Base-by-base conservation (phyloP, 768 basidiomycete species). In the Kwoniella heveanensis region DNA sequence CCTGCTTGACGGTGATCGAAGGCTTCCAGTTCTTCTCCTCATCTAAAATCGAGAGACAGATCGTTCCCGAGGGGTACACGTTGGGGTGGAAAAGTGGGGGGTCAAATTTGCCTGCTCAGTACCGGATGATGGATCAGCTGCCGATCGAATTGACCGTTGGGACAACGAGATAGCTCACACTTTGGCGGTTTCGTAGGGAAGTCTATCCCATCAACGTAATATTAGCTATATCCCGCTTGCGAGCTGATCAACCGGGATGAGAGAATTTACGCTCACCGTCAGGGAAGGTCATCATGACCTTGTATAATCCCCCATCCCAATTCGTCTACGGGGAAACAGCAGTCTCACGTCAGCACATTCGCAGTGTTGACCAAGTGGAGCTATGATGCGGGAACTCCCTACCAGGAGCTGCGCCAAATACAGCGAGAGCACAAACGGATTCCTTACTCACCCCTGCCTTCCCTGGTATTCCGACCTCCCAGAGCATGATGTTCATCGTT, bases 1-100 rank as follows among this genome's bases (percentile, higher is more conserved):
- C 95, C 85, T 98, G 96, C 80, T 98, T 99, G 82, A 99, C 93
- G 1, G 96, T 98, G 72, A 99, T 97, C 7, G 93, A 91, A 25
- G 96, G 93, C 78, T 97, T 97, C 96, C 96, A 99, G 1, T 88
- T 89, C 80, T 99, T 98, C 81, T 99, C 96, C 78, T 99, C 96
- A 75, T 98, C 95, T 57, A 99, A 82, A 75, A 99, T 99, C 12
- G 94, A 97, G 27, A 99, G 83, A 80, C 95, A 98, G 50, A 98
- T 94, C 21, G 96, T 99, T 25, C 96, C 96, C 29, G 95, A 98
- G 0, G 96, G 96, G 77, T 97, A 99, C 58, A 99, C 94, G 77
- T 98, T 98, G 26, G 95, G 94, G 78, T 99, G 95, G 83, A 97
- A 97, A 53, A 98, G 83, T 36, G 95, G 89, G 1, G 95, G 96